Conservation (phyloP, 1,139 yeast species). For the Diutina mesorugosa region DNA sequence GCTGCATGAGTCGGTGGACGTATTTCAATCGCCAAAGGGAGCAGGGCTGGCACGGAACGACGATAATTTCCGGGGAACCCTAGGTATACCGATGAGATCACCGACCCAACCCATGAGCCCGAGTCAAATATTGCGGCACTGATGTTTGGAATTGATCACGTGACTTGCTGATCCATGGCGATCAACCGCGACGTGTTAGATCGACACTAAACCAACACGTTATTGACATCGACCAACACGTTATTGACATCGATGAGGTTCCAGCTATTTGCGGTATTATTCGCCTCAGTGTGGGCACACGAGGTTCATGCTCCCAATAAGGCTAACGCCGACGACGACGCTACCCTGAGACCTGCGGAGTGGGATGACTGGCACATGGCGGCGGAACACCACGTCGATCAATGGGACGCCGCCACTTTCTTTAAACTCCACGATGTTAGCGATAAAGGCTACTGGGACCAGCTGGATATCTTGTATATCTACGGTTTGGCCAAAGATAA, state of each 20-base stretch:
- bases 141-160: no score
- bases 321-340: neutral
- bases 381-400: constrained; percentile 70
- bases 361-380: constrained; percentile 90
- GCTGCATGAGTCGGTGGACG: no score
- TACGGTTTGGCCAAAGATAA: constrained; percentile 68
- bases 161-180: no score
- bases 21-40: no score
- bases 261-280: neutral
- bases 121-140: neutral
- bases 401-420: constrained; percentile 65
- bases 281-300: neutral
- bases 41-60: no score
- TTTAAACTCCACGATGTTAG: constrained; percentile 69
- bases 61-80: no score
- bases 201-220: neutral
- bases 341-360: neutral
- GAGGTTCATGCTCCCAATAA: neutral
- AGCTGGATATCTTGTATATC: constrained; percentile 57
- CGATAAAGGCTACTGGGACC: constrained; percentile 38
- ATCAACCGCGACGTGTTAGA: no score
- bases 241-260: neutral
- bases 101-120: neutral
- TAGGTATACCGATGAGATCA: no score
- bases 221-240: neutral